Base-by-base conservation (phyloP, 805 yeast genomes). In the Kluyveromyces siamensis region DNA sequence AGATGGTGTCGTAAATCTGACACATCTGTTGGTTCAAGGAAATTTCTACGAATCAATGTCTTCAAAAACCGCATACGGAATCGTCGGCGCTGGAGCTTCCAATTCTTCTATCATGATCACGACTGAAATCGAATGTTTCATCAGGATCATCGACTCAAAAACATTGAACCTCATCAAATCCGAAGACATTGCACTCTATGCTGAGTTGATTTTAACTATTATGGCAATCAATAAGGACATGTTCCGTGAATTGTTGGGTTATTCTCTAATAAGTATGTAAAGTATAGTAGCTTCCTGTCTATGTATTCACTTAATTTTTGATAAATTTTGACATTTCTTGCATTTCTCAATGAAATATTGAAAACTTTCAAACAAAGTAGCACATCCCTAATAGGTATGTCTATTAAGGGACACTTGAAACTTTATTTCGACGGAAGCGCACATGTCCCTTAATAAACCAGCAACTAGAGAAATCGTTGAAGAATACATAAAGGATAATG, bases 191-290 rank as follows among this genome's bases (percentile, higher is more conserved):
- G 76, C 71, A 33, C 61, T 85, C 9, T 84, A 78, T 55, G 75
- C 78, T 39, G 96, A 89, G 60, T 65, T 89, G 39, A 63, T 80
- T 44, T 69, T 72, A 41, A 77, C 88, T 33, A 78, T 83, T 30
- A 69, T 84, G 52, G 75, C 79, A 43, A 67, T 89, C 46, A 72
- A 80, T 36, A 81, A 83, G 49, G 88, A 80, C 57, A 71, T 96
- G 53, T 83, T 84, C 56, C 87, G 81, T 51, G 78, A 86, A 27
- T 70, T 88, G 54, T 76, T 91, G 2, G 87, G 93, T 2, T 87
- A 85, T 61, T 75, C 89, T 21, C 71, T 87, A 45, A 80, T 87
- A 2, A 73, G 86, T 40, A 74, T 81, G 10, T 77, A 58, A 55
- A 25, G n/a, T n/a, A n/a, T 33, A 2, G 6, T 9, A 3, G 9